These are phyloP conservation scores for Auricularia sp. DNA, from an alignment of 768 basidiomycete species.

Conservation along the genomic window DNA sequence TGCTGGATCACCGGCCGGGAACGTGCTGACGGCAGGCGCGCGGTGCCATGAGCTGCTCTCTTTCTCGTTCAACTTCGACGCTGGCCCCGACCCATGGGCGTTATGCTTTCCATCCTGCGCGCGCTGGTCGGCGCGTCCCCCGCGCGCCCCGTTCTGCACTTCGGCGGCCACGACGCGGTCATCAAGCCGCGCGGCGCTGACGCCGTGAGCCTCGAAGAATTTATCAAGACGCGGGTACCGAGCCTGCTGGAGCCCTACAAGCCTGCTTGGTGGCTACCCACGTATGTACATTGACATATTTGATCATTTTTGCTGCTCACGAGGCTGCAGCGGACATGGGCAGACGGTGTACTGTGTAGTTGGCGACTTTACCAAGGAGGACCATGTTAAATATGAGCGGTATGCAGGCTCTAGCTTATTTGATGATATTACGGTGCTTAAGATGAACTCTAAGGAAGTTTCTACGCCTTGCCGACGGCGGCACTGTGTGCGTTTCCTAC, in stretches of 20 bases:
- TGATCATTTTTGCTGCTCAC: neutral
- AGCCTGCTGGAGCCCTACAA: slow-evolving; percentile 5
- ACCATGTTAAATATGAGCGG: slow-evolving; percentile 28
- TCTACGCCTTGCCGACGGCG: slow-evolving; percentile 31
- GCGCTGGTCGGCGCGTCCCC: neutral
- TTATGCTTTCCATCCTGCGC: neutral
- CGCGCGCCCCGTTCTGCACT: neutral
- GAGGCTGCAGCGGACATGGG: slow-evolving; percentile 22
- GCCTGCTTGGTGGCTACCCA: slow-evolving; percentile 26
- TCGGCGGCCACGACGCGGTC: neutral
- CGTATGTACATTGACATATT: slow-evolving; percentile 12
- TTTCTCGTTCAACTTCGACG: too few relatives aligned
- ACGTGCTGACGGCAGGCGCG: too few relatives aligned
- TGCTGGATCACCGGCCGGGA: too few relatives aligned
- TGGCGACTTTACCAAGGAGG: slow-evolving; percentile 28
- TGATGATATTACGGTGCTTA: too few relatives aligned
- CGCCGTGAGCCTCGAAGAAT: neutral
- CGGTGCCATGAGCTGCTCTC: neutral
- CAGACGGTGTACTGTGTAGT: slow-evolving; percentile 29
- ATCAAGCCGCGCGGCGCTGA: neutral
- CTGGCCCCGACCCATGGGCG: neutral
- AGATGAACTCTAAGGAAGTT: too few relatives aligned
- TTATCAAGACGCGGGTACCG: neutral
- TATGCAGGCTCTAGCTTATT: too few relatives aligned
- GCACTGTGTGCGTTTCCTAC: too few relatives aligned